Base-by-base conservation (phyloP, 2,329 filamentous ascomycete species). In the Scytalidium lignicola region DNA sequence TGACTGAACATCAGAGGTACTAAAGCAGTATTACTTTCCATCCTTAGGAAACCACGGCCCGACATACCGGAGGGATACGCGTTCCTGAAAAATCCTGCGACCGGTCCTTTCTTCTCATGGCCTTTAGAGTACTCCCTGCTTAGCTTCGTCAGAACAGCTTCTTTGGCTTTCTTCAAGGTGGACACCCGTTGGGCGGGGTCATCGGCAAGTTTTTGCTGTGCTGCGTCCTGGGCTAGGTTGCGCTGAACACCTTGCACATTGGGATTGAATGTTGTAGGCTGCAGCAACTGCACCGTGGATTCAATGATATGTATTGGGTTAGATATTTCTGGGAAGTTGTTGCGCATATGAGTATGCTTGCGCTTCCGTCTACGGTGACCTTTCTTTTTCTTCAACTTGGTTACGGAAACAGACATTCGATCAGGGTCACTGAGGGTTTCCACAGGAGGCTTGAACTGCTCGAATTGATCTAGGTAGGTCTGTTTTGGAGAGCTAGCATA, bases 1-100 rank as follows among this genome's bases (percentile, higher is more conserved):
- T 74, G 70, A 62, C 74, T 80, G 50, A 83, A 81, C 64, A 84
- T 77, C 60, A 85, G 67, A 53, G 81, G 80, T 53, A 85, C 80
- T 57, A 81, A 58, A 17, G 72, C 70, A 44, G 72, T 76, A 59
- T 69, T 70, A 55, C 74, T 78, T 52, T 80, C 78, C 61, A 79
- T 48, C 19, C 53, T 17, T 41, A 61, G 50, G 42, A 60, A 45
- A 3, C 50, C 50, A 44, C 51, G 53, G 20, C 49, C 54, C 43
- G 55, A 58, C 55, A 54, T 52, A 3, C 52, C 51, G 9, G 49
- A 48, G 2, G 57, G 59, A 43, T 54, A 62, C 5, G 56, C 55
- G 21, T 58, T 58, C 52, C 58, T 62, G 37, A 59, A 58, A 41
- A 59, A 57, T 5, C 54, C 57, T 44, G 46, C 51, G 19, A 53